Conservation (phyloP, 805 yeast species). For the Candida taoyuanica region DNA sequence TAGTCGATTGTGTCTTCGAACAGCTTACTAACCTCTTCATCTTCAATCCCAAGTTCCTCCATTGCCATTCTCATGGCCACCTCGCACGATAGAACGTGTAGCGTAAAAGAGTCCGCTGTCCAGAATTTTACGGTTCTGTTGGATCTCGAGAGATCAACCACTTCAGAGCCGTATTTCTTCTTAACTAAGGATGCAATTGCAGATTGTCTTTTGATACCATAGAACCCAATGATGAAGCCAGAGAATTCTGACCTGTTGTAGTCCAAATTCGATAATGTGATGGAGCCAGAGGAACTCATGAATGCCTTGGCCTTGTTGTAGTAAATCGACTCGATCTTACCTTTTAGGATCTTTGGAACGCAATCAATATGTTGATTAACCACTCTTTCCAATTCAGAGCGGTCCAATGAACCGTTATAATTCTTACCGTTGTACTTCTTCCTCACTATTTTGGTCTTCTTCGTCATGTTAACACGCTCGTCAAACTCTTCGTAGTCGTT, state of each 20-base stretch:
- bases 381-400: slow-evolving; percentile 28
- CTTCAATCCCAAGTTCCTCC: slow-evolving; percentile 38
- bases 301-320: slow-evolving; percentile 46
- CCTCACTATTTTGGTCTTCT: slow-evolving; percentile 11
- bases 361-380: slow-evolving; percentile 29
- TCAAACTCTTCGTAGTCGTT: slow-evolving; percentile 19
- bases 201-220: slow-evolving; percentile 55
- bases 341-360: slow-evolving; percentile 40
- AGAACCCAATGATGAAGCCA: slow-evolving; percentile 51
- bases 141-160: slow-evolving; percentile 26
- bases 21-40: slow-evolving; percentile 42
- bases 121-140: slow-evolving; percentile 54
- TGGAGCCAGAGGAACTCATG: slow-evolving; percentile 34
- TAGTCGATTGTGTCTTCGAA: slow-evolving; percentile 45
- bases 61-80: slow-evolving; percentile 46
- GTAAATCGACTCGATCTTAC: slow-evolving; percentile 41
- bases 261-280: slow-evolving; percentile 37
- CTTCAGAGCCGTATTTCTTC: slow-evolving; percentile 27
- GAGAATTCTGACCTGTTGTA: slow-evolving; percentile 42
- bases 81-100: slow-evolving; percentile 62
- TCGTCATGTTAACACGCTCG: slow-evolving; percentile 14
- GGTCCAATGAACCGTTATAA: slow-evolving; percentile 27
- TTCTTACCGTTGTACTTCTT: slow-evolving; percentile 21
- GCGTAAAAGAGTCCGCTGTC: slow-evolving; percentile 51
- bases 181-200: slow-evolving; percentile 42